Conservation (phyloP, 1,139 yeast genomes). For the Eremothecium coryli region DNA sequence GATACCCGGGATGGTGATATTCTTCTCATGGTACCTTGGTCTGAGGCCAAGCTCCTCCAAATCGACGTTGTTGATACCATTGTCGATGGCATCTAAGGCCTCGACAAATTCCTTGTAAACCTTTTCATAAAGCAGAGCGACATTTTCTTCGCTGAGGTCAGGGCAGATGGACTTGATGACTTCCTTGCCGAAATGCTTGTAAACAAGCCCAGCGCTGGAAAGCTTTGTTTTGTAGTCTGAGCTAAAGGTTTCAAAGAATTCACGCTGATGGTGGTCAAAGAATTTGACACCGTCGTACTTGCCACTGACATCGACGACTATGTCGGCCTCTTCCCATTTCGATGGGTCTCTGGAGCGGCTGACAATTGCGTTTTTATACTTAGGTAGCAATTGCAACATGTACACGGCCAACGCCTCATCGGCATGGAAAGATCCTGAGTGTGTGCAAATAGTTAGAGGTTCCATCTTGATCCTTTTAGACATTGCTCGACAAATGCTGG, state of each 20-base stretch:
- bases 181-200: slow-evolving; percentile 85
- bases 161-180: slow-evolving; percentile 44
- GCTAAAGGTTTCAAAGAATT: slow-evolving; percentile 57
- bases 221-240: slow-evolving; percentile 60
- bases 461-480: slow-evolving; percentile 21
- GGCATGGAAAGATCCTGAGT: slow-evolving; percentile 93
- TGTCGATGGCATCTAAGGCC: slow-evolving; percentile 92
- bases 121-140: slow-evolving; percentile 60
- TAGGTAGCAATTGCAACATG: slow-evolving; percentile 67
- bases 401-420: slow-evolving; percentile 95
- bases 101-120: slow-evolving; percentile 81
- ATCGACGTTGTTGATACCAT: slow-evolving; percentile 75
- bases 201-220: slow-evolving; percentile 88
- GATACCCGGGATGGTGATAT: slow-evolving; percentile 70
- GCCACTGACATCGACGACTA: slow-evolving; percentile 95
- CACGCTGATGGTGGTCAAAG: slow-evolving; percentile 95
- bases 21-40: slow-evolving; percentile 44
- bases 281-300: slow-evolving; percentile 77
- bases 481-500: slow-evolving; percentile 1
- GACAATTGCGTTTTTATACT: slow-evolving; percentile 54
- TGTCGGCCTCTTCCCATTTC: slow-evolving; percentile 80
- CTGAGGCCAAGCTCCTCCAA: slow-evolving; percentile 34
- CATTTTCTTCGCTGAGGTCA: slow-evolving; percentile 32
- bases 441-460: slow-evolving; percentile 59
- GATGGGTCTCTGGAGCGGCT: slow-evolving; percentile 77